Evolutionary conservation across 169 alveolate genomes (phyloP), one percentile per base, ranked within the genome.

Genomic region (Ichthyophthirius multifiliis): DNA sequence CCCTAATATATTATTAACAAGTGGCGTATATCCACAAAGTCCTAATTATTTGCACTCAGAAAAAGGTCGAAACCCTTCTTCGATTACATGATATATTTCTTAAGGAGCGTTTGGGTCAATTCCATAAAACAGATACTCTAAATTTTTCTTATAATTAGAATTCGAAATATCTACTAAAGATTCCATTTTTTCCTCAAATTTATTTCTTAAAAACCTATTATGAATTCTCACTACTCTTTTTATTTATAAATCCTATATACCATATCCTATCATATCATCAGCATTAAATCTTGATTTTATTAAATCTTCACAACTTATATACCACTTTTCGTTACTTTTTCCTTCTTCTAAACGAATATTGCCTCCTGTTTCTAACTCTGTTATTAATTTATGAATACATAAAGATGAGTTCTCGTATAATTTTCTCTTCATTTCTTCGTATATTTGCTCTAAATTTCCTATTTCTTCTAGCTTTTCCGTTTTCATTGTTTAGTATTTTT

Each of bases 331-430:
- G 44, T 55, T 65, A 4, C 88, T 73, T 32, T 86, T 89, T 2
- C 96, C 96, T 67, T 88, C 95, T 74, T 92, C 96, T 55, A 89
- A 83, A 55, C 94, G 75, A 0, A 87, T 79, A 62, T 90, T 92
- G 9, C 96, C 96, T 2, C 94, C 96, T 20, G 95, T 84, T 67
- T 90, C 94, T 16, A 93, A 80, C 65, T 93, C 96, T 4, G 92
- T 85, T 15, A 89, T 80, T 20, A 93, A 65, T 34, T 87, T 74
- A 71, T 82, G 90, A 16, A 86, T 85, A 31, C 84, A 83, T 32
- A 76, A 30, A 47, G 83, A 83, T 5, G 88, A 73, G 34, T 65
- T 46, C 31, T 85, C 92, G 44, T 79, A 76, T 35, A 89, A 87
- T 31, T 63, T 84, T 48, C 45, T 78, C 45, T 77, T 86, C 13